phyloP scores from a whole-genome alignment of 345 rosid species.

The Citrus mangshanensis region DNA sequence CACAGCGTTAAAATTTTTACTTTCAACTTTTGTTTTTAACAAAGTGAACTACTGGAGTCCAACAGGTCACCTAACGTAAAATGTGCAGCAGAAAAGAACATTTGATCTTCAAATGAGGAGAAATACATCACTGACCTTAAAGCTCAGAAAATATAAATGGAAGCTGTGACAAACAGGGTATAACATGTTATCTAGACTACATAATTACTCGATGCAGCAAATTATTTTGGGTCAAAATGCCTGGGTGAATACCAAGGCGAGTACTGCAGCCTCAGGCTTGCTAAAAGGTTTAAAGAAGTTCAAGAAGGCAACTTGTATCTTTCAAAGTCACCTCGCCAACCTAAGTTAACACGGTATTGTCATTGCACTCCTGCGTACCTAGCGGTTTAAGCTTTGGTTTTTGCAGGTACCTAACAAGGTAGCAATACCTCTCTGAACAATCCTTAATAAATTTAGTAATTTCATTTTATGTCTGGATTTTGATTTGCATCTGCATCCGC shows the following conservation, averaged over 20 bases:
- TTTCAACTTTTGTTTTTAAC: neutral
- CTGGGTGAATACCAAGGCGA: neutral
- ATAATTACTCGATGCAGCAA: neutral
- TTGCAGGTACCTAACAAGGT: neutral
- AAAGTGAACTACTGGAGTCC: neutral
- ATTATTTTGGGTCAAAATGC: neutral
- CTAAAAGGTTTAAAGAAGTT: neutral
- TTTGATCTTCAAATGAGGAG: neutral
- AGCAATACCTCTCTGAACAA: neutral
- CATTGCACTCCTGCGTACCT: neutral
- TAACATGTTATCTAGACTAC: neutral
- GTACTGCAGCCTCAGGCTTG: neutral
- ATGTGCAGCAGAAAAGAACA: neutral
- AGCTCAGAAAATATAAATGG: neutral
- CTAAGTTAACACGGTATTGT: neutral
- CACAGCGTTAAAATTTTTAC: neutral
- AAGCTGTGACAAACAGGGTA: neutral
- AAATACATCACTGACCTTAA: neutral
- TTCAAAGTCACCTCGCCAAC: neutral
- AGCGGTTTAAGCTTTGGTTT: neutral
- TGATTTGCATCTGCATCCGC: neutral
- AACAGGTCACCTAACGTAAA: neutral
- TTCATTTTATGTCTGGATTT: neutral
- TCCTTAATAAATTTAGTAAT: neutral
- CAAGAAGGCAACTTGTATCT: neutral